Percentiles rank a stretch among this genome's conserved stretches.
These are phyloP conservation scores for Boeremia exigua DNA, from an alignment of 2,329 filamentous ascomycete genomes.

Conservation along the genomic window DNA sequence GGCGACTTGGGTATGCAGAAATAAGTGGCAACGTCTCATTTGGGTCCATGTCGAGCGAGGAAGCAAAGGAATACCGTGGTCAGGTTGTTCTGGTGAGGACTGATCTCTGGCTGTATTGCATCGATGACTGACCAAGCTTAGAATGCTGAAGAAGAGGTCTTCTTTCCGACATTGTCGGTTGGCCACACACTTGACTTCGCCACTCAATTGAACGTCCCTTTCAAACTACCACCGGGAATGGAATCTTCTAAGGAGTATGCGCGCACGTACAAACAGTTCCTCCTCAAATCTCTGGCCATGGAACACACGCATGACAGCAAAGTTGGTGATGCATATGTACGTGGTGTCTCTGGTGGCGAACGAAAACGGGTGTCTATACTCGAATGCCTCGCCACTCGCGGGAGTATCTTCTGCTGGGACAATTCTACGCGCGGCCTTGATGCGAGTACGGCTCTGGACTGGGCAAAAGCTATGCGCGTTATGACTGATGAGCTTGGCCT, in stretches of 20 bases:
- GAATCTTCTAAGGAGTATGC: slow-evolving; percentile 16
- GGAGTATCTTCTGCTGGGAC: neutral
- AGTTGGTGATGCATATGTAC: slow-evolving; percentile 61
- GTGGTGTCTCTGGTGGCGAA: slow-evolving; percentile 64
- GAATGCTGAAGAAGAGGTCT: slow-evolving; percentile 79
- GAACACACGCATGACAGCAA: slow-evolving; percentile 67
- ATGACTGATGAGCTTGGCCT: slow-evolving; percentile 56
- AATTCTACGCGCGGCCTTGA: slow-evolving; percentile 35
- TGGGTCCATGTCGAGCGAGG: slow-evolving; percentile 68
- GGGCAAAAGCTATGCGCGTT: slow-evolving; percentile 57
- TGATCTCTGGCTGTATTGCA: neutral
- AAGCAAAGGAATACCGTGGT: slow-evolving; percentile 76
- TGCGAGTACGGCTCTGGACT: slow-evolving; percentile 57
- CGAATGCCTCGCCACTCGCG: slow-evolving; percentile 46
- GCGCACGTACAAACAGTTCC: neutral
- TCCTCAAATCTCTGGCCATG: slow-evolving; percentile 43
- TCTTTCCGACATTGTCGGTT: slow-evolving; percentile 78
- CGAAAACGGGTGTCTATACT: slow-evolving; percentile 64
- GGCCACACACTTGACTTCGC: slow-evolving; percentile 76
- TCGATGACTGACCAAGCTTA: neutral
- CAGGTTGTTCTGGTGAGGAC: slow-evolving; percentile 25
- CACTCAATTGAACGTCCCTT: slow-evolving; percentile 63
- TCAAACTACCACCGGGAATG: slow-evolving; percentile 56
- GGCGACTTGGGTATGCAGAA: slow-evolving; percentile 68
- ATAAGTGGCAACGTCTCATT: slow-evolving; percentile 64